A percentile compares a stretch with the other conserved stretches of the same genome.
phyloP scores from a whole-genome alignment of 2,329 filamentous ascomycete genomes.

The Sarocladium brachiariae region DNA sequence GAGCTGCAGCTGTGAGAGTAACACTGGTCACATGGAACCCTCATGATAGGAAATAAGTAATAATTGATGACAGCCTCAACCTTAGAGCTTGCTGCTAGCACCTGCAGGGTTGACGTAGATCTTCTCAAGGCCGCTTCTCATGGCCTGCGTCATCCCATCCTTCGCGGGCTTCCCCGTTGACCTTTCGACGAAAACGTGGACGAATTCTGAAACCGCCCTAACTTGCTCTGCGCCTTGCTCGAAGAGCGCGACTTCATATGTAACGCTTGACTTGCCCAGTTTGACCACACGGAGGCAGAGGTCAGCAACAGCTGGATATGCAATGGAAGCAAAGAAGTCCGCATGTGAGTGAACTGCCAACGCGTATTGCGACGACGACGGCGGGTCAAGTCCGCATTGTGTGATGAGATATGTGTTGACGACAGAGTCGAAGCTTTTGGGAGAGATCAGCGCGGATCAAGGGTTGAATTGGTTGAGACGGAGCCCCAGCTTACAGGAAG shows the following conservation, averaged over 20 bases:
- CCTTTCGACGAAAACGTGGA: slow-evolving; percentile 83
- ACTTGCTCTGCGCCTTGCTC: slow-evolving; percentile 65
- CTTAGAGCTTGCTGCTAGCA: slow-evolving; percentile 14
- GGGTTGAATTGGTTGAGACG: not conserved
- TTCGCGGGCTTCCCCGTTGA: slow-evolving; percentile 59
- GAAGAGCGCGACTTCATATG: slow-evolving; percentile 85
- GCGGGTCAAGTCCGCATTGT: slow-evolving; percentile 66
- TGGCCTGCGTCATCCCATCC: slow-evolving; percentile 53
- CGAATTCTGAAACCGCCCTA: slow-evolving; percentile 77
- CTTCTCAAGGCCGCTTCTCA: slow-evolving; percentile 54
- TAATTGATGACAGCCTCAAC: no score
- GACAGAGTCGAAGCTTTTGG: slow-evolving; percentile 77
- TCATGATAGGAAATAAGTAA: no score
- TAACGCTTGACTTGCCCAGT: slow-evolving; percentile 79
- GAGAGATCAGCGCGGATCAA: slow-evolving; percentile 4
- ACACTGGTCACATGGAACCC: no score
- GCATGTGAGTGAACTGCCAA: slow-evolving; percentile 81
- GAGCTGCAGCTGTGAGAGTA: slow-evolving; percentile 26
- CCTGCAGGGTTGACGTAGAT: slow-evolving; percentile 33
- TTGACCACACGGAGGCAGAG: slow-evolving; percentile 76
- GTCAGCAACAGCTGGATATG: slow-evolving; percentile 77
- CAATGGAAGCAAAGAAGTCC: slow-evolving; percentile 75
- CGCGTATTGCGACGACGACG: slow-evolving; percentile 64
- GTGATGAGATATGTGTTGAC: slow-evolving; percentile 84
- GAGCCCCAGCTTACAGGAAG: slow-evolving; percentile 57